Base-by-base conservation (phyloP, 352 stramenopile species). In the Globisporangium spiculum region DNA sequence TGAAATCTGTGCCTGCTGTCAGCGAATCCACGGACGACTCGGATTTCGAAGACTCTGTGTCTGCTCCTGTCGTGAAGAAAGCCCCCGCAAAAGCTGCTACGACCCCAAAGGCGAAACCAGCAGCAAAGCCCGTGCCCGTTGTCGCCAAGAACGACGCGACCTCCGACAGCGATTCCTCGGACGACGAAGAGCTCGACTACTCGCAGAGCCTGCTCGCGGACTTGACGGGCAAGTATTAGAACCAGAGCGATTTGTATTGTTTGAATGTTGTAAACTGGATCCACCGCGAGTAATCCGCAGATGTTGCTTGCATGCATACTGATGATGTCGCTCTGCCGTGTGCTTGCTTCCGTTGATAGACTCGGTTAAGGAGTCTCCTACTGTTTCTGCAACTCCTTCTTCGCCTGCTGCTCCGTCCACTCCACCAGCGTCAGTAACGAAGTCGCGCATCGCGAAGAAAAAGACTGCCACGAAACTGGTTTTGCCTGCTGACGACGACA, bases 151-250 rank as follows among this genome's bases (percentile, higher is more conserved):
- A 18, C 26, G 77, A 70, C 24, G 63, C 59, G 2, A 30, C 30
- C 32, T 69, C 62, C 2, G 68, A 76, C 48, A 76, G 73, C 54
- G 73, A 79, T 44, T 82, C 77, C 20, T 88, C 77, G 1, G 81
- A 90, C 53, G 84, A 92, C 38, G 85, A 93, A 66, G 73, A 81
- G 44, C 60, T 88, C 22, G 80, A 91, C 71, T 93, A 93, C 69
- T 92, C 81, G 46, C 81, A 93, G 68, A 88, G 80, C 70, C 74
- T 93, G 7, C 70, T 93, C 44, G 85, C 85, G 38, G 82, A 92
- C 53, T 75, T 93, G 74, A 89, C 79, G 32, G 81, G 83, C 89
- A 78, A 77, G 81, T 79, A 54, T 67, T 71, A 63, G 58, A 67
- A 34, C n/a, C 26, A 57, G 46, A 48, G 38, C 24, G 55, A 36